Base-by-base conservation (phyloP, 805 yeast genomes). In the Sporopachydermia lactativora region DNA sequence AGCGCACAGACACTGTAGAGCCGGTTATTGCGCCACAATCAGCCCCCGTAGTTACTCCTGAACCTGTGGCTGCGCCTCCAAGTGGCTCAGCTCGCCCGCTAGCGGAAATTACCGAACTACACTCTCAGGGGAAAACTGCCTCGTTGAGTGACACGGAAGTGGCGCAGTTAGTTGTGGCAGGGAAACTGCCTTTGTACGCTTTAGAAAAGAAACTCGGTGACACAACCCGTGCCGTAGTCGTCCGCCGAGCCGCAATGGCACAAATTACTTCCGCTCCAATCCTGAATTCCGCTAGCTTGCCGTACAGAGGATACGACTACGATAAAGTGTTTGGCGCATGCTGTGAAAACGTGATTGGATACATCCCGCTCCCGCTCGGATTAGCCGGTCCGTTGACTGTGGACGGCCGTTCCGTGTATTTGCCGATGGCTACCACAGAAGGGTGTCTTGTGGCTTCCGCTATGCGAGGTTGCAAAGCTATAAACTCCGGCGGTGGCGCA, bases 361-460 rank as follows among this genome's bases (percentile, higher is more conserved):
- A 70, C 57, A 75, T 89, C 77, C 99, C 98, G 18, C 59, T 92
- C 36, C 99, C 99, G 4, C 85, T 92, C 42, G 99, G 99, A 59
- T 79, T 92, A 55, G 96, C 96, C 18, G 99, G 99, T 41, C 99
- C 99, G 5, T 62, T 92, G 58, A 68, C 84, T 42, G 83, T 92
- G 52, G 97, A 92, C 59, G 94, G 89, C 40, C 75, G 71, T 48
- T 77, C 94, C 38, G 81, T 71, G 58, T 95, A 86, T 61, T 78
- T 92, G 50, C 99, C 99, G 34, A 85, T 92, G 95, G 99, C 99
- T 18, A 92, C 99, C 14, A 92, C 98, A 28, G 99, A 92, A 65
- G 99, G 99, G 41, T 94, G 97, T 63, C 70, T 92, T 43, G 96
- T 92, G 49, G 99, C 99, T 3, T 86, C 96, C 15, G 81, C 98